A percentile compares a stretch with the other conserved stretches of the same genome.
Conservation (phyloP, 1,284 basidiomycete species). For the Boletus smithii region DNA sequence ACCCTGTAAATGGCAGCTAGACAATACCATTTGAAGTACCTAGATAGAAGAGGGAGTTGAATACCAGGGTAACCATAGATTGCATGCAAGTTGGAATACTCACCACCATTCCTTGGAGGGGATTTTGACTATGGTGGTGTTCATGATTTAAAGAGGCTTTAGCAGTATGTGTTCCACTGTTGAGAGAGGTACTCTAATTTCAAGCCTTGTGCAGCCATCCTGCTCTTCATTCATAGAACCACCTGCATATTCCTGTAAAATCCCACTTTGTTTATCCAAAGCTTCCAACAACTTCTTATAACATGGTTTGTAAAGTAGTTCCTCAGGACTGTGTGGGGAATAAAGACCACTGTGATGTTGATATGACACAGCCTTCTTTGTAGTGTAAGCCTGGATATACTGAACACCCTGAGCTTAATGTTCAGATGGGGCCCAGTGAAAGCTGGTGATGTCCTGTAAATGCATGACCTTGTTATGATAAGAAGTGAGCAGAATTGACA, state of each 20-base stretch:
- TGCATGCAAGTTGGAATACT: not conserved
- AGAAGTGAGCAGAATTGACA: not conserved
- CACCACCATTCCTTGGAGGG: not conserved
- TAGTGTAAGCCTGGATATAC: constrained; percentile 4
- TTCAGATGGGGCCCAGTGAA: not conserved
- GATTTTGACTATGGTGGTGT: not conserved
- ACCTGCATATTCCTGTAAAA: not conserved
- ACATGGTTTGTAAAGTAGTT: not conserved
- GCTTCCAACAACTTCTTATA: not conserved
- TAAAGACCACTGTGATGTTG: constrained; percentile 1
- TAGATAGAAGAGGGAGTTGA: not conserved
- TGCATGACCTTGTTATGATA: not conserved
- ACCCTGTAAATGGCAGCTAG: not conserved
- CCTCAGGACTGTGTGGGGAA: not conserved
- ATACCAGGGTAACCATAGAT: no score
- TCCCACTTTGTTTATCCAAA: not conserved
- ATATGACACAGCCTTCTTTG: constrained; percentile 2
- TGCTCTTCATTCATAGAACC: not conserved
- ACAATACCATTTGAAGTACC: constrained; percentile 1
- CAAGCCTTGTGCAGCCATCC: not conserved
- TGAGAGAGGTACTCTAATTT: not conserved
- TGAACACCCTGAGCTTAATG: not conserved
- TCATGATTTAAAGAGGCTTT: not conserved
- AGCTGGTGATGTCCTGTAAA: not conserved
- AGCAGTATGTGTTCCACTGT: not conserved